These are phyloP conservation scores for Colletotrichum sp. DNA, from an alignment of 2,329 filamentous ascomycete species.

Conservation along the genomic window DNA sequence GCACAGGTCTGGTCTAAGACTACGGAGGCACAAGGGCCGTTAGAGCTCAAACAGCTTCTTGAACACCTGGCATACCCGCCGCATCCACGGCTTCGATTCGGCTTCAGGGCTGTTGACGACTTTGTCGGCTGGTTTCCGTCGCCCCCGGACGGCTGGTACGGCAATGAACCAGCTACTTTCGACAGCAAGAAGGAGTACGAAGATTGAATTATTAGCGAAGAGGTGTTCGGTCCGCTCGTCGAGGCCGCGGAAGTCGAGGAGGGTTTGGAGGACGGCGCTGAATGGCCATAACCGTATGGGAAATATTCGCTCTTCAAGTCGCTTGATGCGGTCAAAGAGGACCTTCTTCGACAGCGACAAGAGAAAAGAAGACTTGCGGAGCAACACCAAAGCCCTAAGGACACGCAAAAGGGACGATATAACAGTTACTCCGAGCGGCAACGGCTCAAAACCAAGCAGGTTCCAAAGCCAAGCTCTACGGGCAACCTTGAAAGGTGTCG, in stretches of 20 bases:
- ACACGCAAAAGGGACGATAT: too few relatives aligned
- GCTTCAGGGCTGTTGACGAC: background rate
- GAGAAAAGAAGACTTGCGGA: too few relatives aligned
- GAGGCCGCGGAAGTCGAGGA: background rate
- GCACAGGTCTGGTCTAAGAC: background rate
- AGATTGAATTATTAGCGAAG: slow-evolving; percentile 22
- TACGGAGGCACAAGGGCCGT: background rate
- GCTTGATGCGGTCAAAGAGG: too few relatives aligned
- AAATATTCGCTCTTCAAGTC: too few relatives aligned
- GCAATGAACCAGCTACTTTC: too few relatives aligned
- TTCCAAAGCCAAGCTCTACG: too few relatives aligned
- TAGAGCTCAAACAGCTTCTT: background rate
- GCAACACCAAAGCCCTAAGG: too few relatives aligned
- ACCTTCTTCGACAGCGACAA: too few relatives aligned
- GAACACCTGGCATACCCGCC: background rate
- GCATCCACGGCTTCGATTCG: background rate
- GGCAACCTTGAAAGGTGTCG: too few relatives aligned
- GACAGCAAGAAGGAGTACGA: slow-evolving; percentile 70
- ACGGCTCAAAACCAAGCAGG: too few relatives aligned
- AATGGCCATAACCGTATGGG: background rate
- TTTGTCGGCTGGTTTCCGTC: background rate
- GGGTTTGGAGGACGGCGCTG: background rate
- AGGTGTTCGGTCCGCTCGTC: background rate
- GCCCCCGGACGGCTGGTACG: slow-evolving; percentile 57
- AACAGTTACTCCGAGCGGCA: too few relatives aligned